Evolutionary conservation across 805 yeast genomes (phyloP).

Genomic region (Wickerhamiella domercqiae): DNA sequence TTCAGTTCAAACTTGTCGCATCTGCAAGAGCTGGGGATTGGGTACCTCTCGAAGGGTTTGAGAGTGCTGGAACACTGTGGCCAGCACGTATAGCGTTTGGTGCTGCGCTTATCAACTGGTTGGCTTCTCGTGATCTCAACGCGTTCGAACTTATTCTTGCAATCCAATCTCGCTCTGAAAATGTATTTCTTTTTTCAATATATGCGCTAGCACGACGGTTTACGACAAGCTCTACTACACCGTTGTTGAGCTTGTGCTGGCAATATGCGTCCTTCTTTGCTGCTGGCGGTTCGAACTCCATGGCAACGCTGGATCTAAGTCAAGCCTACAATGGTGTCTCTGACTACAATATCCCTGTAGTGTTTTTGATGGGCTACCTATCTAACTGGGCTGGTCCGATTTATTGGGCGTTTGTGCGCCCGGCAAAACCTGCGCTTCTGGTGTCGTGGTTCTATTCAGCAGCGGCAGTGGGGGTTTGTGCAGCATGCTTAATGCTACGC

Average conservation of each 20-base stretch:
- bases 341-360: conserved; percentile 50
- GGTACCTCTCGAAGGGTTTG: neutral
- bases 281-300: conserved; percentile 79
- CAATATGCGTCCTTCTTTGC: conserved; percentile 74
- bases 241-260: conserved; percentile 32
- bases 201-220: conserved; percentile 3
- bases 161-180: conserved; percentile 38
- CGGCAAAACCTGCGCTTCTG: conserved; percentile 23
- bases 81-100: neutral
- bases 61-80: neutral
- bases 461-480: conserved; percentile 9
- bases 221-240: neutral
- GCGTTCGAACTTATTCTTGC: conserved; percentile 25
- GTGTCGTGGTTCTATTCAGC: conserved; percentile 11
- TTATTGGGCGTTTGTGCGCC: conserved; percentile 51
- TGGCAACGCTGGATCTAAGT: conserved; percentile 79
- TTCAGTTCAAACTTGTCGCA: neutral
- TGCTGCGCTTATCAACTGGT: neutral
- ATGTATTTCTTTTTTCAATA: conserved; percentile 28
- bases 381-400: conserved; percentile 81
- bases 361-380: conserved; percentile 63
- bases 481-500: conserved; percentile 57
- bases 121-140: conserved; percentile 2
- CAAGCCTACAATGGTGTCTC: conserved; percentile 84
- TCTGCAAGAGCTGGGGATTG: neutral